phyloP scores from a whole-genome alignment of 108 stramenopile species.

The Mediolabrus comicus region DNA sequence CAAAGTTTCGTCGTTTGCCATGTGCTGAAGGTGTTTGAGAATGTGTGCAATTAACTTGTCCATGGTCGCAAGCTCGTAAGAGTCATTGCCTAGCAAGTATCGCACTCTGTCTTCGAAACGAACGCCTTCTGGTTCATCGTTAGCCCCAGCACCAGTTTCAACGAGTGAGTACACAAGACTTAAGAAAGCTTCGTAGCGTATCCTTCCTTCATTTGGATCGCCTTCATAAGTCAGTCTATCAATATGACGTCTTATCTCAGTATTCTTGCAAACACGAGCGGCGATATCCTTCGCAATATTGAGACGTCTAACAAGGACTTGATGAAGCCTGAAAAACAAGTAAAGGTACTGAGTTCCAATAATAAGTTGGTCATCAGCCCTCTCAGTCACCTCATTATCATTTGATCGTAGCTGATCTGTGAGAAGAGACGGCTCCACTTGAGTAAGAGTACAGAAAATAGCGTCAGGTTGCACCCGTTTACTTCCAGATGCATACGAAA shows the following conservation, averaged over 20 bases:
- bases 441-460: constrained; percentile 72
- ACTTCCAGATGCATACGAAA: constrained; percentile 47
- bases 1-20: constrained; percentile 84
- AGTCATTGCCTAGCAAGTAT: constrained; percentile 78
- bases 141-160: constrained; percentile 46
- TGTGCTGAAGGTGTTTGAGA: constrained; percentile 80
- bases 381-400: constrained; percentile 60
- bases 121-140: constrained; percentile 59
- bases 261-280: constrained; percentile 54
- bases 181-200: constrained; percentile 77
- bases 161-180: constrained; percentile 70
- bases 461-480: constrained; percentile 58
- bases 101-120: constrained; percentile 84
- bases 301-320: constrained; percentile 77
- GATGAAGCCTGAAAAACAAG: constrained; percentile 83
- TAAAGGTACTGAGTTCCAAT: constrained; percentile 88
- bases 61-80: constrained; percentile 87
- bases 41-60: constrained; percentile 88
- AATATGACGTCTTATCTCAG: constrained; percentile 60
- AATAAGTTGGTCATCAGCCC: constrained; percentile 66
- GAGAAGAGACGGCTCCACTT: constrained; percentile 66
- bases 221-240: constrained; percentile 59
- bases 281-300: constrained; percentile 78
- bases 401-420: constrained; percentile 64
- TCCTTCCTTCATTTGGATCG: constrained; percentile 56